Percentiles rank a stretch among this genome's conserved stretches.
Evolutionary conservation across 495 filamentous ascomycete genomes (phyloP).

Genomic region (Chaetomium tenue): DNA sequence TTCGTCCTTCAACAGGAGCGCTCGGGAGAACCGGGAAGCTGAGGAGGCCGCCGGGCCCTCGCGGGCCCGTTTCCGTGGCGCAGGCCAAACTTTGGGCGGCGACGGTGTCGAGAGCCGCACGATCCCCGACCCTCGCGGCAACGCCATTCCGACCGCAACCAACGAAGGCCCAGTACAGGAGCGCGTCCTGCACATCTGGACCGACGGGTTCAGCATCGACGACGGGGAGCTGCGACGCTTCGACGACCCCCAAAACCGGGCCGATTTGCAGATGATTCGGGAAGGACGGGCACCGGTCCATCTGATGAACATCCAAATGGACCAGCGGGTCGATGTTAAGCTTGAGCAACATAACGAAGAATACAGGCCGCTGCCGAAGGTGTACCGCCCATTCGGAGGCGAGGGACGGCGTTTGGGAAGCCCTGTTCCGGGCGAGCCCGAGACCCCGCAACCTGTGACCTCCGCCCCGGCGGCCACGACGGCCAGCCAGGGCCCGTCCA

Average conservation of each 20-base stretch:
- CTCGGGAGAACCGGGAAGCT: constrained; percentile 48
- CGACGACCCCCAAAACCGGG: constrained; percentile 81
- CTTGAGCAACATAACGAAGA: constrained; percentile 83
- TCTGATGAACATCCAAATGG: constrained; percentile 80
- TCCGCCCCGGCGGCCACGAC: constrained; percentile 42
- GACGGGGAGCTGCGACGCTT: constrained; percentile 87
- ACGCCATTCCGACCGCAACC: constrained; percentile 35
- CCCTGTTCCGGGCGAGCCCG: constrained; percentile 68
- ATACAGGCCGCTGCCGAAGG: constrained; percentile 75
- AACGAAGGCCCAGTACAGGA: constrained; percentile 48
- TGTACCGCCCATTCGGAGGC: constrained; percentile 84
- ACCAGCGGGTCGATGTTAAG: constrained; percentile 88
- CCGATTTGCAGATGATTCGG: constrained; percentile 79
- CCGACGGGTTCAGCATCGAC: constrained; percentile 91
- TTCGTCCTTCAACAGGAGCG: constrained; percentile 35
- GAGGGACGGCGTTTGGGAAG: constrained; percentile 85
- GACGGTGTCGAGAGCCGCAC: constrained; percentile 76
- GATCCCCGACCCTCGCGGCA: constrained; percentile 62
- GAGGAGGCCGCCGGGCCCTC: constrained; percentile 55
- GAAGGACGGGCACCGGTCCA: constrained; percentile 81
- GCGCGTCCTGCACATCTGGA: constrained; percentile 84
- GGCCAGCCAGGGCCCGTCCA: constrained; percentile 40
- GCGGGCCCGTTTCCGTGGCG: constrained; percentile 65
- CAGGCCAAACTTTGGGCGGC: constrained; percentile 83
- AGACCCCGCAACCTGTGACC: constrained; percentile 37